Evolutionary conservation across 2,329 filamentous ascomycete species (phyloP).

Genomic region (Penicillium janthinellum): DNA sequence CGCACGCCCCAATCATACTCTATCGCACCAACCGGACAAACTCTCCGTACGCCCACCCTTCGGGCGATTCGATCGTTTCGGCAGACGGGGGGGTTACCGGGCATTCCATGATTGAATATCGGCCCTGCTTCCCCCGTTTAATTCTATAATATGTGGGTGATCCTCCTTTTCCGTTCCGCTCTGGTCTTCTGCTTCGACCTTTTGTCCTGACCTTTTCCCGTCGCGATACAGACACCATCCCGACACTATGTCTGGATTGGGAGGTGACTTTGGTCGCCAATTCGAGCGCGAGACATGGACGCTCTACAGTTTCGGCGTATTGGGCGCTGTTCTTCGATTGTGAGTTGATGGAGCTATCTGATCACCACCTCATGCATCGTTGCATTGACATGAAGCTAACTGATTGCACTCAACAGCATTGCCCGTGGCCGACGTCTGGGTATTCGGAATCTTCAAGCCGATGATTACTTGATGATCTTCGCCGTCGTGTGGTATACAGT

Average conservation of each 20-base stretch:
- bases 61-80: conserved; percentile 13
- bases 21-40: conserved; percentile 16
- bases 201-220: conserved; percentile 11
- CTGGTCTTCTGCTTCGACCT: conserved; percentile 2
- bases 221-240: conserved; percentile 22
- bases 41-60: conserved; percentile 9
- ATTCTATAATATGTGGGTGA: conserved; percentile 24
- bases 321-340: conserved; percentile 42
- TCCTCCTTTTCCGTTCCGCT: conserved; percentile 6
- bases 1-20: conserved; percentile 8
- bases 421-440: conserved; percentile 48
- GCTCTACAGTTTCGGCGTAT: conserved; percentile 43
- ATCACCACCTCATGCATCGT: too few species aligned
- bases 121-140: background rate
- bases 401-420: conserved; percentile 26
- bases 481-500: conserved; percentile 59
- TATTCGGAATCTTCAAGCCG: conserved; percentile 53
- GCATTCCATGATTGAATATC: conserved; percentile 15
- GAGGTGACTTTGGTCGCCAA: conserved; percentile 28
- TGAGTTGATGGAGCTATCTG: conserved; percentile 34
- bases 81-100: conserved; percentile 17
- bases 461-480: conserved; percentile 60
- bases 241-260: conserved; percentile 33
- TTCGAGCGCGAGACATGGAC: conserved; percentile 46
- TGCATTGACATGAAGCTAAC: conserved; percentile 6